Evolutionary conservation across 495 filamentous ascomycete genomes (phyloP).

Genomic region (Penicillium steckii): DNA sequence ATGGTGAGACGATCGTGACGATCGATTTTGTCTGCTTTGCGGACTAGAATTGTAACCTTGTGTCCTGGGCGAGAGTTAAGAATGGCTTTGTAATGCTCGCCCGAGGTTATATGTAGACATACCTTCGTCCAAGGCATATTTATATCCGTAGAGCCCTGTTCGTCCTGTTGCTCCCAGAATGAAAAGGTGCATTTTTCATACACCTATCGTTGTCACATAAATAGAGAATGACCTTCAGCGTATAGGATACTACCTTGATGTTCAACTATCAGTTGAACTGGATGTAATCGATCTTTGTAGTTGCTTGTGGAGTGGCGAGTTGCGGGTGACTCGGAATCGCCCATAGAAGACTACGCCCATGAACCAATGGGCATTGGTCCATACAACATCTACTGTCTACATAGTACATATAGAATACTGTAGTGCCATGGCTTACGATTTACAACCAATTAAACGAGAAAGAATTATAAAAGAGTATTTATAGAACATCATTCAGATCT

Average conservation of each 20-base stretch:
- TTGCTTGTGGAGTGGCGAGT: no score
- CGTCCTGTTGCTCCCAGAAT: slow-evolving; percentile 9
- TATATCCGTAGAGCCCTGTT: slow-evolving; percentile 2
- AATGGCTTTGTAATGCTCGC: no score
- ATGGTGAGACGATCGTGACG: slow-evolving; percentile 1
- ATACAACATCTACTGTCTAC: no score
- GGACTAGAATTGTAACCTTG: background rate
- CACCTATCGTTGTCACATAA: no score
- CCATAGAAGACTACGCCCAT: no score
- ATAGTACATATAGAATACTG: background rate
- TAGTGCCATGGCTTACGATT: background rate
- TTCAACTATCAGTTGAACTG: no score
- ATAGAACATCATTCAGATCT: background rate
- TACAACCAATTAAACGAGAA: background rate
- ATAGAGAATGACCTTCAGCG: no score
- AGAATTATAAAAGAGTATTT: background rate
- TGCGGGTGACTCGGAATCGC: no score
- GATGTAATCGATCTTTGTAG: no score
- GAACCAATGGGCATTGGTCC: no score
- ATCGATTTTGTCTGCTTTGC: background rate
- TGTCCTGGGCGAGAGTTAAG: background rate
- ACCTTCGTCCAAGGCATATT: slow-evolving; percentile 12
- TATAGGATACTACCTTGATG: no score
- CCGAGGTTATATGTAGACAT: no score
- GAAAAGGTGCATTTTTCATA: slow-evolving; percentile 13